A percentile compares a stretch with the other conserved stretches of the same genome.
phyloP scores from a whole-genome alignment of 176 grass and related monocot genomes.

The Alopecurus myosuroides region DNA sequence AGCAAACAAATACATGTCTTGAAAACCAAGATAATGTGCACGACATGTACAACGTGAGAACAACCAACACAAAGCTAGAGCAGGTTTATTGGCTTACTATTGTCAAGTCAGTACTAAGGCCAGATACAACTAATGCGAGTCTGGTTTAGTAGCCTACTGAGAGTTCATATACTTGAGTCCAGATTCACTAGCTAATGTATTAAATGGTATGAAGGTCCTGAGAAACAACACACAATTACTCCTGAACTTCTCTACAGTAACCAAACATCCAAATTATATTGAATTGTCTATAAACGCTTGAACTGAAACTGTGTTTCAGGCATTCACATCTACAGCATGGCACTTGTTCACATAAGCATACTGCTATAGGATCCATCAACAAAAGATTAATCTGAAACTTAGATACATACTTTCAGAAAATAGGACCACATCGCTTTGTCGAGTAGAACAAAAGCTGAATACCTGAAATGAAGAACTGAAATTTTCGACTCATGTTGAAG shows the following conservation, averaged over 20 bases:
- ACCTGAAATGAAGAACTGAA: conserved; percentile 97
- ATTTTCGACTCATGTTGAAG: conserved; percentile 94
- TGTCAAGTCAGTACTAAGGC: not conserved
- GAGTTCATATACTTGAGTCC: not conserved
- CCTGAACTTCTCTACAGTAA: not conserved
- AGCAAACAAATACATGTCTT: not conserved
- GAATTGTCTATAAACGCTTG: not conserved
- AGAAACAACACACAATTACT: not conserved
- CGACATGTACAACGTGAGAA: not conserved
- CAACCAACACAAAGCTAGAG: conserved; percentile 1
- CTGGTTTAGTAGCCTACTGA: not conserved
- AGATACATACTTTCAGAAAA: not conserved
- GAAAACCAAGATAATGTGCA: not conserved
- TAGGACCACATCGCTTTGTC: not conserved
- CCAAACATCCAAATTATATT: not conserved
- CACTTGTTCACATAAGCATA: not conserved
- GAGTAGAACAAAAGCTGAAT: conserved; percentile 21
- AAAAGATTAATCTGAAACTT: not conserved
- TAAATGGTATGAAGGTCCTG: not conserved
- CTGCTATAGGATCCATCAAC: conserved; percentile 2
- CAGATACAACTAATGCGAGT: not conserved
- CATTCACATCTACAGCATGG: not conserved
- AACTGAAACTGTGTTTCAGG: not conserved
- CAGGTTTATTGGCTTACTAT: not conserved
- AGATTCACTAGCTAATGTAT: not conserved